Conservation (phyloP, 768 basidiomycete species). For the Rhodosporidiobolus odoratus region DNA sequence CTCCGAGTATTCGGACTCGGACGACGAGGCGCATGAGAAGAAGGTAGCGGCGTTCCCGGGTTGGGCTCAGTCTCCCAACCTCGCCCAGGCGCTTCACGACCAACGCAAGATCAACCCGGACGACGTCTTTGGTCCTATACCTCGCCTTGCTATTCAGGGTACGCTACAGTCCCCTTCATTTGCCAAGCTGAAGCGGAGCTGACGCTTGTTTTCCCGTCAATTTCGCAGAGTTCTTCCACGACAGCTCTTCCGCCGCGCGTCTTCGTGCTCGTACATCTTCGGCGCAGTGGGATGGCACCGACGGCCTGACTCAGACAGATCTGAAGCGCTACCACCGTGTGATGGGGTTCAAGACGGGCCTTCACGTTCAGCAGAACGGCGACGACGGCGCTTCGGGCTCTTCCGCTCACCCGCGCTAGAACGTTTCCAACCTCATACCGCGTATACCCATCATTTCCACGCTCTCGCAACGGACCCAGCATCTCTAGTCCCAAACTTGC, state of each 20-base stretch:
- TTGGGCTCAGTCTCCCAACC: slow-evolving; percentile 89
- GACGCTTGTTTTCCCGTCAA: not conserved
- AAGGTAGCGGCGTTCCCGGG: slow-evolving; percentile 65
- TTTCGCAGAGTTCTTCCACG: slow-evolving; percentile 67
- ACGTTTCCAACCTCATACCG: not conserved
- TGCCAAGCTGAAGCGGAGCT: too few relatives aligned
- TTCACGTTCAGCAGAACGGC: not conserved
- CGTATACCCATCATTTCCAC: too few relatives aligned
- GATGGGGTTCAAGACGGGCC: slow-evolving; percentile 62
- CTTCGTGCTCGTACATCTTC: slow-evolving; percentile 88
- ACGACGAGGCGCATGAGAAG: slow-evolving; percentile 72
- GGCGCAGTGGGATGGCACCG: slow-evolving; percentile 93
- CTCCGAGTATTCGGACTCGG: slow-evolving; percentile 95
- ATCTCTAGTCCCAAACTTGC: too few relatives aligned
- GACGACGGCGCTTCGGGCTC: not conserved
- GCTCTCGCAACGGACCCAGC: too few relatives aligned
- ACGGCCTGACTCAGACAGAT: slow-evolving; percentile 75
- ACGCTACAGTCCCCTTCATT: not conserved
- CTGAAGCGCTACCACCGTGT: slow-evolving; percentile 77
- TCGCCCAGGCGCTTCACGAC: slow-evolving; percentile 67
- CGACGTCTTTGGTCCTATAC: slow-evolving; percentile 84
- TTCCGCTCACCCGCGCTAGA: not conserved
- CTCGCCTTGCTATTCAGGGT: slow-evolving; percentile 74
- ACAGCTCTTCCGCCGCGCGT: slow-evolving; percentile 61
- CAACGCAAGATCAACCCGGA: slow-evolving; percentile 73